Conservation (phyloP, 345 rosid species). For the Draba incana region DNA sequence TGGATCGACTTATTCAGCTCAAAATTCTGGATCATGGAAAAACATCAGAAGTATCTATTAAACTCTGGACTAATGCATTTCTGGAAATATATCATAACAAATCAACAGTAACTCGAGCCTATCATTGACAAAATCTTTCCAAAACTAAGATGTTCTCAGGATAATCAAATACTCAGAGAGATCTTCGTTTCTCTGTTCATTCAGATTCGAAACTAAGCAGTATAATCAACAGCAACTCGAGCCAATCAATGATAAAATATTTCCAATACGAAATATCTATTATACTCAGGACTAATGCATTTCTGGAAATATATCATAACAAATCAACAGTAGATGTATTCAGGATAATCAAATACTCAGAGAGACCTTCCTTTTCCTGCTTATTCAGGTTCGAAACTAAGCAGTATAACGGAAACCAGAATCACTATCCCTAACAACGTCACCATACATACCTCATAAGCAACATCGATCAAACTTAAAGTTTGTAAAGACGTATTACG, state of each 20-base stretch:
- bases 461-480: constrained; percentile 20
- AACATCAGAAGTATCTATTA: background rate
- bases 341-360: too few relatives aligned
- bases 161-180: too few relatives aligned
- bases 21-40: constrained; percentile 53
- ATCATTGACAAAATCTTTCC: constrained; percentile 2
- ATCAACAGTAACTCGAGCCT: constrained; percentile 14
- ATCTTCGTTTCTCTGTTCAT: background rate
- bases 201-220: background rate
- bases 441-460: constrained; percentile 30
- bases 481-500: constrained; percentile 23
- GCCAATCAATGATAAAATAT: too few relatives aligned
- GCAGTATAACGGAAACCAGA: background rate
- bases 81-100: background rate
- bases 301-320: too few relatives aligned
- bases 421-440: constrained; percentile 16
- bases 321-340: too few relatives aligned
- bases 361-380: background rate
- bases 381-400: background rate
- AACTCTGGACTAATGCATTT: constrained; percentile 6
- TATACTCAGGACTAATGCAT: too few relatives aligned
- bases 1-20: too few relatives aligned
- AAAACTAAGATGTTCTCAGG: background rate
- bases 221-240: too few relatives aligned
- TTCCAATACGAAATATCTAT: too few relatives aligned